Evolutionary conservation across 768 basidiomycete species (phyloP).

Genomic region (Ramaria sp.): DNA sequence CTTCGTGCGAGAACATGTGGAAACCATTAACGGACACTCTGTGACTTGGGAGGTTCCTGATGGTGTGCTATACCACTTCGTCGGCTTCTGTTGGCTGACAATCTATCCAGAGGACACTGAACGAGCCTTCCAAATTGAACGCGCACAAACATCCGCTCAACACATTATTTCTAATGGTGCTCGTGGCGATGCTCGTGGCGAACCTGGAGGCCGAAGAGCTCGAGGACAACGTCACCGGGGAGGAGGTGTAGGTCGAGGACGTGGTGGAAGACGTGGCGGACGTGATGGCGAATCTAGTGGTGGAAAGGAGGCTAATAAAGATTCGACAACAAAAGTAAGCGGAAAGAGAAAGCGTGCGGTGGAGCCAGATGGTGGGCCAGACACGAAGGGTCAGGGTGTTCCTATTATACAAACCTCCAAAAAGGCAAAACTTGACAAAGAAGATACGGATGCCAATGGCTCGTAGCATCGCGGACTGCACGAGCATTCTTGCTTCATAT

Average conservation of each 20-base stretch:
- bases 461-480: not conserved
- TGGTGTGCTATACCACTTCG: conserved; percentile 28
- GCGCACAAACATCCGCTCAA: conserved; percentile 58
- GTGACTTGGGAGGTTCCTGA: conserved; percentile 54
- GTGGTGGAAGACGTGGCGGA: conserved; percentile 18
- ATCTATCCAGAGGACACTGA: conserved; percentile 53
- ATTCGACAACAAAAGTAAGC: conserved; percentile 30
- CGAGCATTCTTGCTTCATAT: not conserved
- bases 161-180: conserved; percentile 27
- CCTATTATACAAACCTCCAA: conserved; percentile 33
- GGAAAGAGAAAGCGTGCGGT: conserved; percentile 71
- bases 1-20: conserved; percentile 55
- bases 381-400: conserved; percentile 49
- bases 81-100: not conserved
- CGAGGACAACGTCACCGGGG: conserved; percentile 26
- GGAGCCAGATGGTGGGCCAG: conserved; percentile 70
- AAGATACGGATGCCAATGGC: not conserved
- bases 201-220: conserved; percentile 33
- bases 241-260: conserved; percentile 23
- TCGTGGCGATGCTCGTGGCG: conserved; percentile 30
- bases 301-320: conserved; percentile 11
- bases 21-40: conserved; percentile 51
- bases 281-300: conserved; percentile 18
- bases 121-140: conserved; percentile 61
- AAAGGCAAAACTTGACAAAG: conserved; percentile 31